Percentiles rank a stretch among this genome's conserved stretches.
phyloP scores from a whole-genome alignment of 2,329 filamentous ascomycete genomes.

The Ophiostoma himal-ulmi region DNA sequence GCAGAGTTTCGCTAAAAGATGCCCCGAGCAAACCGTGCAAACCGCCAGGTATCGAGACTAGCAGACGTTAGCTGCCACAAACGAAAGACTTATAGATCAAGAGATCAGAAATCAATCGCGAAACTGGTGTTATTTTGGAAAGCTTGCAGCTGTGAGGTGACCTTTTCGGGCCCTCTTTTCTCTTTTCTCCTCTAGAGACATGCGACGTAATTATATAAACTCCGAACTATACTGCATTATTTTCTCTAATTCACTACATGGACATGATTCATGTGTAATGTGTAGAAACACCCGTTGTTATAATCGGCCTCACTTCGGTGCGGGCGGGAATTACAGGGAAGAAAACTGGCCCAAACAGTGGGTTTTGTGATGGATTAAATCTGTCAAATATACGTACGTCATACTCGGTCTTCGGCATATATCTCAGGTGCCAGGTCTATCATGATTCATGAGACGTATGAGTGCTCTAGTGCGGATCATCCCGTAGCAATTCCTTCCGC shows the following conservation, averaged over 20 bases:
- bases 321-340: conserved; percentile 2
- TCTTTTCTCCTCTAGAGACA: background rate
- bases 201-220: background rate
- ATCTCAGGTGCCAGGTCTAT: background rate
- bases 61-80: background rate
- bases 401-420: background rate
- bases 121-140: background rate
- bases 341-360: background rate
- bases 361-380: background rate
- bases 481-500: background rate
- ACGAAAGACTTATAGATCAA: background rate
- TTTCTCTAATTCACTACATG: background rate
- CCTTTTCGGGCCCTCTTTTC: background rate
- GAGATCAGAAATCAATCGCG: background rate
- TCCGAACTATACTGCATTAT: background rate
- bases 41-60: background rate
- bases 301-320: conserved; percentile 10
- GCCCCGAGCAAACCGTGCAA: background rate
- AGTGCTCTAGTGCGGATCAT: background rate
- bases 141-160: background rate
- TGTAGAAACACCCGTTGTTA: background rate
- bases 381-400: background rate
- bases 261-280: conserved; percentile 1
- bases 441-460: conserved; percentile 7
- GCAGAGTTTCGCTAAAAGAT: background rate